phyloP scores from a whole-genome alignment of 140 eudicot genomes.

The Oenanthe javanica region DNA sequence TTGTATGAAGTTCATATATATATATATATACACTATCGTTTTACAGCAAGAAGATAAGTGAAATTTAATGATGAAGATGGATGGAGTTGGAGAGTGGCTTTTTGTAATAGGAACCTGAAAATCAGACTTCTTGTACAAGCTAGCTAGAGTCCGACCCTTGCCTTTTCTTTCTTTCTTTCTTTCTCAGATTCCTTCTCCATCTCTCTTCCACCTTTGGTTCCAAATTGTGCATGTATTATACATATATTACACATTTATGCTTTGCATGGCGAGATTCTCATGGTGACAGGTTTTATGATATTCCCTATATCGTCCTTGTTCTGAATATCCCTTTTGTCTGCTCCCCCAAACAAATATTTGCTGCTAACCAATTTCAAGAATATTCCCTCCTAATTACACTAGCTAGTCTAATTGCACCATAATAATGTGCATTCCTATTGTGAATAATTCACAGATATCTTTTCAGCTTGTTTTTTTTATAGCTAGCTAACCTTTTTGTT shows the following conservation, averaged over 20 bases:
- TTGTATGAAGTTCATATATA: not conserved
- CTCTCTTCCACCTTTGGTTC: not conserved
- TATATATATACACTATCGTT: not conserved
- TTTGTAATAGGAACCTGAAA: not conserved
- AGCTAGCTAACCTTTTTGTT: not conserved
- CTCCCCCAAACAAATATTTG: not conserved
- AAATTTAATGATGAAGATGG: not conserved
- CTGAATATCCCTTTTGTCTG: slow-evolving; percentile 49
- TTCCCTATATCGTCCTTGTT: slow-evolving; percentile 17
- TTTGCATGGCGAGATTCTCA: slow-evolving; percentile 20
- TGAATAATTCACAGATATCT: not conserved
- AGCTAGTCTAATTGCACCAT: no score
- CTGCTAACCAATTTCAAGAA: not conserved
- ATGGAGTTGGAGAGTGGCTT: not conserved
- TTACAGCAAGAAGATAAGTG: not conserved
- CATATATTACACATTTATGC: not conserved
- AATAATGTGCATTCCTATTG: not conserved
- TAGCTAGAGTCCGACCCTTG: slow-evolving; percentile 31
- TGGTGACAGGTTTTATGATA: slow-evolving; percentile 31
- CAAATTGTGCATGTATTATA: not conserved
- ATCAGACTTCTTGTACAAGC: slow-evolving; percentile 44
- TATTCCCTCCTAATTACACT: not conserved
- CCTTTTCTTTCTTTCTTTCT: slow-evolving; percentile 36
- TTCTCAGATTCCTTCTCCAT: slow-evolving; percentile 13
- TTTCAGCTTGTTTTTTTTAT: not conserved